Evolutionary conservation across 768 basidiomycete species (phyloP).

Genomic region (Naganishia vaughanmartiniae): DNA sequence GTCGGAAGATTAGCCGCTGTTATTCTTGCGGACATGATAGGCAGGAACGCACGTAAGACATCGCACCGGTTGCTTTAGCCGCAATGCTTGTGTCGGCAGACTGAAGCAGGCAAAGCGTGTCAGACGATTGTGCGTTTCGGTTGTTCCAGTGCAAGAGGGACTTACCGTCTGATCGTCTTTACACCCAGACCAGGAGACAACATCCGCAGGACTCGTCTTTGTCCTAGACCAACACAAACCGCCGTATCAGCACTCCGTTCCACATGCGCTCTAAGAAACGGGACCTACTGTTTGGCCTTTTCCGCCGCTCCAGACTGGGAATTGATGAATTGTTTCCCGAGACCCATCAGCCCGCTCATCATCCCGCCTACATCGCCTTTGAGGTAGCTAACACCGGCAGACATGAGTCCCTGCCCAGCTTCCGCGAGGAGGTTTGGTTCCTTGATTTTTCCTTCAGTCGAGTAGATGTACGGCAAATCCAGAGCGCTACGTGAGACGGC

Average conservation of each 20-base stretch:
- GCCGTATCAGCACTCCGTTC: neutral
- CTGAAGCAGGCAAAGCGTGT: constrained; percentile 1
- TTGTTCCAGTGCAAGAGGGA: neutral
- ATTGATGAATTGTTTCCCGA: constrained; percentile 74
- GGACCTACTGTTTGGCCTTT: constrained; percentile 55
- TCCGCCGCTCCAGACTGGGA: constrained; percentile 63
- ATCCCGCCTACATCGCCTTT: constrained; percentile 75
- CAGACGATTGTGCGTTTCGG: too few species aligned
- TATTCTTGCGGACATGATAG: neutral
- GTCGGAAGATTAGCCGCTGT: neutral
- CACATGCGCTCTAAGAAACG: neutral
- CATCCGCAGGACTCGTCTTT: constrained; percentile 78
- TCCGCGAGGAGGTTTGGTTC: constrained; percentile 85
- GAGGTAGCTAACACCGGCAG: constrained; percentile 69
- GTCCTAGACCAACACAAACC: constrained; percentile 42
- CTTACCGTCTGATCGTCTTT: constrained; percentile 54
- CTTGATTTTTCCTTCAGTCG: constrained; percentile 91
- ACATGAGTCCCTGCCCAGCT: constrained; percentile 81
- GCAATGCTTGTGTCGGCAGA: constrained; percentile 56
- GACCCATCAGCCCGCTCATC: constrained; percentile 67
- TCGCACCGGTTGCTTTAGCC: constrained; percentile 57
- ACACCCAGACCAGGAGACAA: constrained; percentile 57
- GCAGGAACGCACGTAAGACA: constrained; percentile 52
- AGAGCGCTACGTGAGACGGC: constrained; percentile 59
- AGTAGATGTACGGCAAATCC: constrained; percentile 64